Evolutionary conservation across 2,329 filamentous ascomycete species (phyloP).

Genomic region (Basipetospora chlamydospora): DNA sequence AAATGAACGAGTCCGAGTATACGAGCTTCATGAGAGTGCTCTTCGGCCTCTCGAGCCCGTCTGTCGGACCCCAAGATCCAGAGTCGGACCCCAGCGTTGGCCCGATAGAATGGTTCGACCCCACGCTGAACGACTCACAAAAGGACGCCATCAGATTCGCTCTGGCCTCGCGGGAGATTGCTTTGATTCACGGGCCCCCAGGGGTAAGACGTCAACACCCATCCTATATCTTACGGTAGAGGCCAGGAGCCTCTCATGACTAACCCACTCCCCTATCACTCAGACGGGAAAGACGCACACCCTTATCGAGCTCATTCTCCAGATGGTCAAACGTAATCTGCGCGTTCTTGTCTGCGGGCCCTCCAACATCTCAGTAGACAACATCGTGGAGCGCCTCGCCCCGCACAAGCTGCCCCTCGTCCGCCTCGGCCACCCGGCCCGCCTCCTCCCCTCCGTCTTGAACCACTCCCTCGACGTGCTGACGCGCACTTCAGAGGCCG

Average conservation of each 20-base stretch:
- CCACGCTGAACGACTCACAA: slow-evolving; percentile 49
- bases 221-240: no score
- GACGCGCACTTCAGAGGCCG: slow-evolving; percentile 80
- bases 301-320: slow-evolving; percentile 86
- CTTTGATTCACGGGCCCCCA: slow-evolving; percentile 86
- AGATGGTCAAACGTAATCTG: slow-evolving; percentile 59
- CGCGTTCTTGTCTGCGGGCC: slow-evolving; percentile 88
- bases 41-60: slow-evolving; percentile 43
- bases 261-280: slow-evolving; percentile 2
- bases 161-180: slow-evolving; percentile 64
- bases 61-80: slow-evolving; percentile 28
- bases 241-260: background rate
- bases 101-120: slow-evolving; percentile 45
- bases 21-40: slow-evolving; percentile 46
- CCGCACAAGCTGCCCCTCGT: slow-evolving; percentile 76
- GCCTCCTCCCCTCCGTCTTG: slow-evolving; percentile 74
- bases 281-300: slow-evolving; percentile 94
- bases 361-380: slow-evolving; percentile 95
- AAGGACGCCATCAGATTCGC: slow-evolving; percentile 68
- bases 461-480: slow-evolving; percentile 84
- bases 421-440: slow-evolving; percentile 81
- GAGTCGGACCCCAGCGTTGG: slow-evolving; percentile 25
- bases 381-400: slow-evolving; percentile 84
- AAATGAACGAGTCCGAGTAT: slow-evolving; percentile 42
- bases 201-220: slow-evolving; percentile 35